Base-by-base conservation (phyloP, 2,329 filamentous ascomycete genomes). In the Neonectria sp. region DNA sequence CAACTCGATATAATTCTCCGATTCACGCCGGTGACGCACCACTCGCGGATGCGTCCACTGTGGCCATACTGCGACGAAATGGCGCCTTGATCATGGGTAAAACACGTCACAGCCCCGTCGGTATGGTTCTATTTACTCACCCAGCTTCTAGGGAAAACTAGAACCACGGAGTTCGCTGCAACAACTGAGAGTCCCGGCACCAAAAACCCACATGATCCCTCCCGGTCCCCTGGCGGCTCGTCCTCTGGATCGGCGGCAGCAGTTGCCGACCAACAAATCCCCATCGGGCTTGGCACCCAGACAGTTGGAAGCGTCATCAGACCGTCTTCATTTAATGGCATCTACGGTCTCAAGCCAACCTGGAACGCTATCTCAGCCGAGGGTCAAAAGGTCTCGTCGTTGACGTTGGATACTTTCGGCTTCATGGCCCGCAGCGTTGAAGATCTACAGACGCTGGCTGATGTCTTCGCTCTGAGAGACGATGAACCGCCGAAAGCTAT, bases 171-270 rank as follows among this genome's bases (percentile, higher is more conserved):
- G 73, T 91, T 92, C 71, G 88, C 90, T 0, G 84, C 86, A 2
- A 88, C 84, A 0, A 82, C 81, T 1, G 77, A 81, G 13, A 89
- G 88, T 0, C 82, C 85, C 0, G 82, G 82, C 53, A 89, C 88
- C 0, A 73, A 78, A 3, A 92, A 92, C 73, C 88, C 90, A 0
- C 93, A 93, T 69, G 90, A 93, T 75, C 77, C 81, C 2, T 85
- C 83, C 0, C 85, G 91, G 6, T 92, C 90, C 0, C 90, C 90
- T 0, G 90, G 90, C 1, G 90, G 91, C 46, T 92, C 90, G 0
- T 92, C 90, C 0, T 89, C 90, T 0, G 91, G 91, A 0, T 92
- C 90, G 0, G 91, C 84, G 0, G 90, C 91, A 0, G 90, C 89
- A 0, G 90, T 93, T 0, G 90, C 82, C 11, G 91, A 93, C 69